These are phyloP conservation scores for Geotrichum australiense DNA, from an alignment of 1,139 yeast species.

Conservation along the genomic window DNA sequence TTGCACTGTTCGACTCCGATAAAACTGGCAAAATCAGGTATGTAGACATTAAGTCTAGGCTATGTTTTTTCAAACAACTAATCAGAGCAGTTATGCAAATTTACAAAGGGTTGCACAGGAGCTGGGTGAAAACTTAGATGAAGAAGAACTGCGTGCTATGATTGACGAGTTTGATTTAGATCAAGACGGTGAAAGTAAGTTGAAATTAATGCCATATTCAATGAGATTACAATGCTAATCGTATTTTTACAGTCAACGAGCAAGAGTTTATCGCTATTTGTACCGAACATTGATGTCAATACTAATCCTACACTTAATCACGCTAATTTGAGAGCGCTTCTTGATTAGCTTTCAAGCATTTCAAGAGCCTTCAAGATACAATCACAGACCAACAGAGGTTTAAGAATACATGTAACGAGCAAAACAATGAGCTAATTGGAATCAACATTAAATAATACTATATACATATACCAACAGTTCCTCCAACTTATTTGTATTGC, in stretches of 20 bases:
- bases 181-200: conserved; percentile 78
- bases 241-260: conserved; percentile 49
- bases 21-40: conserved; percentile 68
- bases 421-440: too few relatives aligned
- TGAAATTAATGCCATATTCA: background rate
- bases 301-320: too few relatives aligned
- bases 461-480: too few relatives aligned
- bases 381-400: too few relatives aligned
- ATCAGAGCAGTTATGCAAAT: conserved; percentile 46
- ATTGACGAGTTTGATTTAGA: conserved; percentile 96
- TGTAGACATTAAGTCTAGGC: background rate
- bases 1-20: conserved; percentile 83
- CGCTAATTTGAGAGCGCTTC: too few relatives aligned
- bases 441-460: too few relatives aligned
- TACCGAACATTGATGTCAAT: conserved; percentile 43
- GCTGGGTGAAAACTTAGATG: conserved; percentile 84
- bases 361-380: too few relatives aligned
- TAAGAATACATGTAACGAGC: too few relatives aligned
- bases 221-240: too few relatives aligned
- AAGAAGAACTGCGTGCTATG: conserved; percentile 93
- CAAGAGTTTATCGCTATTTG: conserved; percentile 91
- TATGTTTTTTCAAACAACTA: conserved; percentile 29
- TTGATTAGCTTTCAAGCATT: too few relatives aligned
- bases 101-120: conserved; percentile 87
- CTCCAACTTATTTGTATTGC: conserved; percentile 25